These are phyloP conservation scores for Boletus rex-veris DNA, from an alignment of 768 basidiomycete species.

Conservation along the genomic window DNA sequence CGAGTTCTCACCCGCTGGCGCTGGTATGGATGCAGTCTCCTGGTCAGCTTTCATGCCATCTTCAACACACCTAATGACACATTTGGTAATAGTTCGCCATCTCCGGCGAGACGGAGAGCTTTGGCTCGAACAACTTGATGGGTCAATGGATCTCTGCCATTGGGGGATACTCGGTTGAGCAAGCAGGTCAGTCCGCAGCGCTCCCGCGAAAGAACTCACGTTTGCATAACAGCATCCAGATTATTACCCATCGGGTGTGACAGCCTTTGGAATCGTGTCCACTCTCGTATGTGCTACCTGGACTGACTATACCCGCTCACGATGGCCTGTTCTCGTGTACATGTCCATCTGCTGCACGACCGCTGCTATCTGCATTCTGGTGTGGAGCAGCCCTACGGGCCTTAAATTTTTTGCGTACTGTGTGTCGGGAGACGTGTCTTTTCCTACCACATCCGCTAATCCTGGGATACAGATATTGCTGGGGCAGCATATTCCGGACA, in stretches of 20 bases:
- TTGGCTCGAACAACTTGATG: conserved; percentile 71
- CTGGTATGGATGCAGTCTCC: conserved; percentile 64
- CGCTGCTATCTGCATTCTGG: conserved; percentile 55
- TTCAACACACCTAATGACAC: neutral
- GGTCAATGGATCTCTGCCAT: conserved; percentile 66
- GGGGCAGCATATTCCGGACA: conserved; percentile 74
- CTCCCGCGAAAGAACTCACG: neutral
- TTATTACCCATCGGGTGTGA: conserved; percentile 61
- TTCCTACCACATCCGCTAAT: neutral
- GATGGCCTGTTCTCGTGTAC: conserved; percentile 65
- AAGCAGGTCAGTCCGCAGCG: conserved; percentile 42
- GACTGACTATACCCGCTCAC: conserved; percentile 55
- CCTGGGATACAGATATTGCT: conserved; percentile 40
- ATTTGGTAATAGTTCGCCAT: conserved; percentile 49
- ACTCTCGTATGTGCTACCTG: conserved; percentile 60
- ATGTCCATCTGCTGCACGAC: conserved; percentile 55
- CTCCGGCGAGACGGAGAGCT: conserved; percentile 64
- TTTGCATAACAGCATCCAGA: conserved; percentile 29
- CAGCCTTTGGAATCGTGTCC: conserved; percentile 61
- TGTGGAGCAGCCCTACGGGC: conserved; percentile 55
- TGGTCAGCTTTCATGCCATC: conserved; percentile 37
- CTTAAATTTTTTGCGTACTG: conserved; percentile 79
- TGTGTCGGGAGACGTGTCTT: conserved; percentile 26
- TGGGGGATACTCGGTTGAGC: conserved; percentile 59
- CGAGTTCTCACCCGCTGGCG: conserved; percentile 58